Percentiles rank a stretch among this genome's conserved stretches.
These are phyloP conservation scores for Acacia pycnantha DNA, from an alignment of 331 rosid genomes.

Conservation along the genomic window DNA sequence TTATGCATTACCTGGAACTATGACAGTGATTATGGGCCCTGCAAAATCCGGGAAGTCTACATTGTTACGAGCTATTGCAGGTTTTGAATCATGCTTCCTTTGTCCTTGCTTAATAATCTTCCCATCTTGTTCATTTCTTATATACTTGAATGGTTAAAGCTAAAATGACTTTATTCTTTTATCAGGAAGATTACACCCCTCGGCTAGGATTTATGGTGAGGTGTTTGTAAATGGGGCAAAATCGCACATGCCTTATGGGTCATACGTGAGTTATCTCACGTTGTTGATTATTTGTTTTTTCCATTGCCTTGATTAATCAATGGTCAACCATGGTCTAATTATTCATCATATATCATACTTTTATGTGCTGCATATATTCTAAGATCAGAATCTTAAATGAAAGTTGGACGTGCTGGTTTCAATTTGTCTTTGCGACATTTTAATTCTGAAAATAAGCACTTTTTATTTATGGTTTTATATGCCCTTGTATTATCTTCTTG, in stretches of 20 bases:
- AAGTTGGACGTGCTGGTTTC: neutral
- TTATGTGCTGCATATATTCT: slow-evolving; percentile 1
- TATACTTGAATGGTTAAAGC: slow-evolving; percentile 31
- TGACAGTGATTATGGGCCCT: slow-evolving; percentile 99
- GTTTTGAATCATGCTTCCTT: slow-evolving; percentile 42
- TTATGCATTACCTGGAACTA: slow-evolving; percentile 94
- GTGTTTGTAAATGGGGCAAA: slow-evolving; percentile 84
- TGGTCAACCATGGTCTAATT: neutral
- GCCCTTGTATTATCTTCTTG: neutral
- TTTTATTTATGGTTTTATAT: neutral
- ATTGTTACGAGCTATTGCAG: slow-evolving; percentile 84
- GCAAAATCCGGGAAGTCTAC: slow-evolving; percentile 96
- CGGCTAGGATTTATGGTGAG: slow-evolving; percentile 86
- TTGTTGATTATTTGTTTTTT: slow-evolving; percentile 24
- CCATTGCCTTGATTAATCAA: slow-evolving; percentile 9
- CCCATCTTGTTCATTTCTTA: slow-evolving; percentile 5
- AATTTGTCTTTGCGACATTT: neutral
- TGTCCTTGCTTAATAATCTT: slow-evolving; percentile 17
- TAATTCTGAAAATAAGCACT: neutral
- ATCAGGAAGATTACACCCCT: slow-evolving; percentile 82
- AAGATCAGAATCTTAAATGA: neutral
- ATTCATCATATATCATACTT: slow-evolving; percentile 19
- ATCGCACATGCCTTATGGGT: slow-evolving; percentile 74
- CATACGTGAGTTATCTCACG: slow-evolving; percentile 66
- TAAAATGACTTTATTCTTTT: slow-evolving; percentile 30